These are phyloP conservation scores for Trametes sanguinea DNA, from an alignment of 768 basidiomycete genomes.

Conservation along the genomic window DNA sequence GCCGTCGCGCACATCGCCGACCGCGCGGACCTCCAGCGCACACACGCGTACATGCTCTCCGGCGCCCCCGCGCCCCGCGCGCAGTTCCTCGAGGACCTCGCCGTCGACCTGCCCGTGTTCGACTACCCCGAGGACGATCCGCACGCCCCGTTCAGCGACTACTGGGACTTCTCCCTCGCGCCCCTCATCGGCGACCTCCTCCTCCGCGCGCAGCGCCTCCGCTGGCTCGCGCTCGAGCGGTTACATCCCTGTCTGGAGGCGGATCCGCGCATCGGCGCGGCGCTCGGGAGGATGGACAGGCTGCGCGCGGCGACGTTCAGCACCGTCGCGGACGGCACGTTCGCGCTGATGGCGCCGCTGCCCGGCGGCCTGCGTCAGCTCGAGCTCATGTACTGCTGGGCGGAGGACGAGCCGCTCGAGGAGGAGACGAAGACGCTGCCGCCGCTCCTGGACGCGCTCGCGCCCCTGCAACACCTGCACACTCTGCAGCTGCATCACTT, in stretches of 20 bases:
- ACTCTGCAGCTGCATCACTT: constrained; percentile 1
- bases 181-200: constrained; percentile 5
- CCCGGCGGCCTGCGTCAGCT: neutral
- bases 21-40: neutral
- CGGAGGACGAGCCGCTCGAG: neutral
- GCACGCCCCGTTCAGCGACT: neutral
- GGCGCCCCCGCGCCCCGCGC: neutral
- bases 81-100: neutral
- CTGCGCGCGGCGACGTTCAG: neutral
- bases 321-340: constrained; percentile 5
- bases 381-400: constrained; percentile 1
- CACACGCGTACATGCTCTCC: neutral
- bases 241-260: neutral
- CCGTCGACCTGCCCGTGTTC: neutral
- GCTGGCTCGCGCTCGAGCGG: constrained; percentile 4
- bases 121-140: neutral
- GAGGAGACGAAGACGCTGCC: constrained; percentile 6
- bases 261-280: constrained; percentile 4
- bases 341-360: neutral
- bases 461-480: neutral
- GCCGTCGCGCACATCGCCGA: neutral
- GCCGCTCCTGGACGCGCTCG: neutral
- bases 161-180: constrained; percentile 5
- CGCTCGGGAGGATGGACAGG: neutral
- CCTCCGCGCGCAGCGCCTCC: neutral